These are phyloP conservation scores for Dactylellina drechsleri DNA, from an alignment of 2,329 filamentous ascomycete species.

Conservation along the genomic window DNA sequence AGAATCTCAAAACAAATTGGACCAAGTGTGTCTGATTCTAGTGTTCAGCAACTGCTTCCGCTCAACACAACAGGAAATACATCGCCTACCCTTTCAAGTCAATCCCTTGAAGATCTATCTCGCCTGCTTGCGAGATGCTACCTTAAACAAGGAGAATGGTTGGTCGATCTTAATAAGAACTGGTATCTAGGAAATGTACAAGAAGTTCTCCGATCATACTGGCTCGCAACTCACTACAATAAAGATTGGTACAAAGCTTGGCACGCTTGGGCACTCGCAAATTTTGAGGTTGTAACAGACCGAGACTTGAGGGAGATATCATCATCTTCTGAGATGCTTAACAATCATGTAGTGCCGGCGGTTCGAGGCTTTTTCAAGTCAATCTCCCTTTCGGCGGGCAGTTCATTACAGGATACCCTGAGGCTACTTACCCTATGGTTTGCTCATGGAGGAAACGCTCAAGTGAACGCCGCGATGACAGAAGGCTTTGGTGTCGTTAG, in stretches of 20 bases:
- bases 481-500: conserved; percentile 92
- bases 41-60: conserved; percentile 26
- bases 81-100: conserved; percentile 56
- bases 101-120: conserved; percentile 67
- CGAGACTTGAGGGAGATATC: conserved; percentile 65
- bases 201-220: conserved; percentile 90
- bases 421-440: conserved; percentile 96
- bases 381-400: conserved; percentile 88
- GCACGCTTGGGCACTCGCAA: conserved; percentile 98
- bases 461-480: conserved; percentile 87
- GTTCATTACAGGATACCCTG: conserved; percentile 93
- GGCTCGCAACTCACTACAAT: conserved; percentile 91
- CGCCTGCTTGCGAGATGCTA: conserved; percentile 93
- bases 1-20: conserved; percentile 70
- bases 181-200: conserved; percentile 84
- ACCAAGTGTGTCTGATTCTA: conserved; percentile 41
- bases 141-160: conserved; percentile 95
- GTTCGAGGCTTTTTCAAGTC: conserved; percentile 98
- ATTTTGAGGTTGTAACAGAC: conserved; percentile 96
- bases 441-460: conserved; percentile 84
- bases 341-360: conserved; percentile 91
- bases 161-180: conserved; percentile 83
- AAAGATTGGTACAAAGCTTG: conserved; percentile 98
- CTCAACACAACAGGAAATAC: conserved; percentile 31
- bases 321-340: conserved; percentile 74